These are phyloP conservation scores for Aspergillus vadensis DNA, from an alignment of 2,329 filamentous ascomycete species.

Conservation along the genomic window DNA sequence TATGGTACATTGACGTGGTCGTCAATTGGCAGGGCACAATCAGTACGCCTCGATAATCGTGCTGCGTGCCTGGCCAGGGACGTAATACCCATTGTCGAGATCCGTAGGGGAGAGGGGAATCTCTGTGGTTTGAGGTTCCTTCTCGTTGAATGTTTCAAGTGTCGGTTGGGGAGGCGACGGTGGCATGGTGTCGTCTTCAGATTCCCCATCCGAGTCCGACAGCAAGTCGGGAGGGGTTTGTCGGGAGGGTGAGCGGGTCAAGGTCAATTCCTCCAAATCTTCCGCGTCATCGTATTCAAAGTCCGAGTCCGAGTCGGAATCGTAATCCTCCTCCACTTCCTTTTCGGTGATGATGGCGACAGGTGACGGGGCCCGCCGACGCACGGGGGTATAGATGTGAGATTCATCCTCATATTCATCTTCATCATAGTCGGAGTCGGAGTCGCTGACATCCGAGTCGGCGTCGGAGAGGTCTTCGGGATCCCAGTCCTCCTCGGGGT, in stretches of 20 bases:
- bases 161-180: conserved; percentile 64
- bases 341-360: conserved; percentile 34
- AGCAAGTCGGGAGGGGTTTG: conserved; percentile 69
- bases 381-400: conserved; percentile 39
- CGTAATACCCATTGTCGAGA: conserved; percentile 54
- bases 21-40: conserved; percentile 18
- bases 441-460: conserved; percentile 54
- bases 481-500: conserved; percentile 70
- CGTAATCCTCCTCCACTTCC: conserved; percentile 35
- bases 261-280: conserved; percentile 61
- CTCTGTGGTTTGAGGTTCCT: conserved; percentile 52
- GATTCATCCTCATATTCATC: conserved; percentile 38
- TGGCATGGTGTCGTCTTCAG: conserved; percentile 72
- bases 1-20: conserved; percentile 15
- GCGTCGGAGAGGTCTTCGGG: conserved; percentile 64
- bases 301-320: conserved; percentile 58
- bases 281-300: conserved; percentile 60
- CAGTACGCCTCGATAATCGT: conserved; percentile 54
- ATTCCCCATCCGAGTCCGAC: conserved; percentile 64
- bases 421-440: conserved; percentile 53
- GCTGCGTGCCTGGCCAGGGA: conserved; percentile 45
- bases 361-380: conserved; percentile 35
- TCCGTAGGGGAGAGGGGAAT: conserved; percentile 40
- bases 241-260: conserved; percentile 70
- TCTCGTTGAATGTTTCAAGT: conserved; percentile 63